Percentiles rank a stretch among this genome's conserved stretches.
phyloP scores from a whole-genome alignment of 139 green algal genomes.

The Coelastrella sp. region DNA sequence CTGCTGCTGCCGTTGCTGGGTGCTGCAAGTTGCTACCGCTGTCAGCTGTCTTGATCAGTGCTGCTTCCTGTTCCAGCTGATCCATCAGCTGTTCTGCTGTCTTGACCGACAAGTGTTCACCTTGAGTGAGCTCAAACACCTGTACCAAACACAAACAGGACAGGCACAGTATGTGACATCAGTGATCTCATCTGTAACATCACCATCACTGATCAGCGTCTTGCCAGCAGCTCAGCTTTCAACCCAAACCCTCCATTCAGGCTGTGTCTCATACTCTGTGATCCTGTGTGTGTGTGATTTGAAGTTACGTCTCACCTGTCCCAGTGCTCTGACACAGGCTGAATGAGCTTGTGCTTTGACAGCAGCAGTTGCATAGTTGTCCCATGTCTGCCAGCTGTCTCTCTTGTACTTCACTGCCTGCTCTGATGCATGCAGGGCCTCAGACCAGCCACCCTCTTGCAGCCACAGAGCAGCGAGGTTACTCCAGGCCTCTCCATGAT shows the following conservation, averaged over 20 bases:
- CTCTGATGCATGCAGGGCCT: slow-evolving; percentile 58
- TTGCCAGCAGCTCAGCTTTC: no score
- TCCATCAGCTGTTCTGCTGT: slow-evolving; percentile 29
- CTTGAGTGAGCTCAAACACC: slow-evolving; percentile 37
- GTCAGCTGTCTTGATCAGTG: not conserved
- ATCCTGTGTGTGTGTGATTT: no score
- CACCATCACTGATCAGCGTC: no score
- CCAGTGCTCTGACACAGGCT: slow-evolving; percentile 59
- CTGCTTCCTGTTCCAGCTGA: slow-evolving; percentile 15
- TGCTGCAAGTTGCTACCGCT: not conserved
- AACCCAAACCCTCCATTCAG: no score
- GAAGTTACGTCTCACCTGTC: slow-evolving; percentile 36
- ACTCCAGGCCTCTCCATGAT: slow-evolving; percentile 95
- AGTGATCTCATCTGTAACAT: no score
- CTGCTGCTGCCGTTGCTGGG: slow-evolving; percentile 8
- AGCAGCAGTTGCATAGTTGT: slow-evolving; percentile 85
- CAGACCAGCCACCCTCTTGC: slow-evolving; percentile 53
- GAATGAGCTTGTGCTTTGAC: slow-evolving; percentile 53
- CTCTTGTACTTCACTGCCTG: slow-evolving; percentile 82
- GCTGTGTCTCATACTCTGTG: no score
- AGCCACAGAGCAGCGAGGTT: slow-evolving; percentile 93
- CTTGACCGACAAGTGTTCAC: slow-evolving; percentile 3
- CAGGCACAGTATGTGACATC: no score
- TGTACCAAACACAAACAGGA: not conserved
- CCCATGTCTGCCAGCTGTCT: slow-evolving; percentile 92